Evolutionary conservation across 1,284 basidiomycete genomes (phyloP).

Genomic region (Porodaedalea pini): DNA sequence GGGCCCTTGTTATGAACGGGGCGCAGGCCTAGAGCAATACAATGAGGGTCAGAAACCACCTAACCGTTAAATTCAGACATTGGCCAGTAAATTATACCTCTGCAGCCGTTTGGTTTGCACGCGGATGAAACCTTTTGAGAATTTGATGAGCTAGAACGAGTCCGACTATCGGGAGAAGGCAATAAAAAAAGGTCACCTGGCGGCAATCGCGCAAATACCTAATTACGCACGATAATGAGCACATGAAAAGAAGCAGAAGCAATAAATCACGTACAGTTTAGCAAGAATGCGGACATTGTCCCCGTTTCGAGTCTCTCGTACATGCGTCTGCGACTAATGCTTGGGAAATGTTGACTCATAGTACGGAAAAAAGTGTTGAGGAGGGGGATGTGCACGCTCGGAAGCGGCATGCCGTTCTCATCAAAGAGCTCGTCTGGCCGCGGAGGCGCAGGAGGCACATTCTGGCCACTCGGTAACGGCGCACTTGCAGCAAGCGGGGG

Average conservation of each 20-base stretch:
- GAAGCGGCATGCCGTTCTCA: conserved; percentile 32
- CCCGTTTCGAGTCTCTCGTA: conserved; percentile 35
- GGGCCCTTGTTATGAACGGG: conserved; percentile 41
- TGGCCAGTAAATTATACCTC: neutral
- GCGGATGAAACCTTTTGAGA: conserved; percentile 10
- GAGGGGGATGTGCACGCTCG: conserved; percentile 33
- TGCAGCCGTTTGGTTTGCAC: neutral
- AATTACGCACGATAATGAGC: conserved; percentile 14
- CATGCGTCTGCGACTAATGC: conserved; percentile 33
- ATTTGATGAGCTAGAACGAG: neutral
- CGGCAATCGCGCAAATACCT: conserved; percentile 34
- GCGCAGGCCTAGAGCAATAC: conserved; percentile 29
- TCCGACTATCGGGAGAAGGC: neutral
- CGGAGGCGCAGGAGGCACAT: conserved; percentile 21
- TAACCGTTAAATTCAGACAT: neutral
- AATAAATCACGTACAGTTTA: conserved; percentile 27
- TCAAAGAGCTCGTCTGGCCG: conserved; percentile 33
- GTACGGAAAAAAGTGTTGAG: conserved; percentile 36
- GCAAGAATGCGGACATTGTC: conserved; percentile 39
- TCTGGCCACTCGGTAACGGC: conserved; percentile 23
- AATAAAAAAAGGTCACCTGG: conserved; percentile 26
- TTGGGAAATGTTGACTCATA: conserved; percentile 37
- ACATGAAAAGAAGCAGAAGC: conserved; percentile 31
- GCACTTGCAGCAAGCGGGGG: conserved; percentile 20
- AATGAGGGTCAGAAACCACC: neutral